A percentile compares a stretch with the other conserved stretches of the same genome.
Conservation (phyloP, 768 basidiomycete species). For the Cyathus striatus region DNA sequence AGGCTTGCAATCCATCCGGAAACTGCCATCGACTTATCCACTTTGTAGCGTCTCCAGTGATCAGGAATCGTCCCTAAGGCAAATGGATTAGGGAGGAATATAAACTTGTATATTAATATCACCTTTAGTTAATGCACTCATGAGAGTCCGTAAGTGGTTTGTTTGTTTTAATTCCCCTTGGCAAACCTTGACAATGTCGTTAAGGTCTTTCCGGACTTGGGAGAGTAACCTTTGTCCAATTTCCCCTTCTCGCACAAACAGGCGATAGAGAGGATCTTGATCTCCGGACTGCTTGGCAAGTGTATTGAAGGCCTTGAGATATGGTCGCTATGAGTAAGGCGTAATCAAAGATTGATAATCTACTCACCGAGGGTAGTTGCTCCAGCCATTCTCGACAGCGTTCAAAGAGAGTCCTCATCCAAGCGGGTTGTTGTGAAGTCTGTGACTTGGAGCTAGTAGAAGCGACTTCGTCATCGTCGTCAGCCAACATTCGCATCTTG, state of each 20-base stretch:
- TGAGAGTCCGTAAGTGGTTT: conserved; percentile 87
- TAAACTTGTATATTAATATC: conserved; percentile 5
- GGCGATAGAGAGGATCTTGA: conserved; percentile 80
- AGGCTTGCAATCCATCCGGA: conserved; percentile 86
- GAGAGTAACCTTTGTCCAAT: conserved; percentile 81
- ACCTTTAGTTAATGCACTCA: conserved; percentile 91
- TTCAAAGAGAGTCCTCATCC: conserved; percentile 86
- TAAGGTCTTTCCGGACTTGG: conserved; percentile 79
- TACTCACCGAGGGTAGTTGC: conserved; percentile 66
- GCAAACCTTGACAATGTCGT: conserved; percentile 79
- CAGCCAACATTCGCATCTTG: conserved; percentile 86
- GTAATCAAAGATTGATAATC: neutral
- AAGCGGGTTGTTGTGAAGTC: conserved; percentile 77
- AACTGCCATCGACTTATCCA: conserved; percentile 74
- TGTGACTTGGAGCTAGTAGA: conserved; percentile 57
- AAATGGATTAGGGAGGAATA: neutral
- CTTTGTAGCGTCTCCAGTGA: conserved; percentile 89
- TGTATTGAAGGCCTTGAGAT: conserved; percentile 64
- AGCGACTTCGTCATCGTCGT: conserved; percentile 74
- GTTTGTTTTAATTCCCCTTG: conserved; percentile 90
- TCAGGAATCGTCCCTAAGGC: conserved; percentile 75
- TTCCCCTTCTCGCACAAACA: conserved; percentile 83
- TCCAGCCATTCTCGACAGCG: conserved; percentile 83
- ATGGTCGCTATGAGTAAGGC: conserved; percentile 1
- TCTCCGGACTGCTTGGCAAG: conserved; percentile 63